Evolutionary conservation across 2,329 filamentous ascomycete genomes (phyloP), one percentile per base, ranked within the genome.

Genomic region (Massarina eburnea): DNA sequence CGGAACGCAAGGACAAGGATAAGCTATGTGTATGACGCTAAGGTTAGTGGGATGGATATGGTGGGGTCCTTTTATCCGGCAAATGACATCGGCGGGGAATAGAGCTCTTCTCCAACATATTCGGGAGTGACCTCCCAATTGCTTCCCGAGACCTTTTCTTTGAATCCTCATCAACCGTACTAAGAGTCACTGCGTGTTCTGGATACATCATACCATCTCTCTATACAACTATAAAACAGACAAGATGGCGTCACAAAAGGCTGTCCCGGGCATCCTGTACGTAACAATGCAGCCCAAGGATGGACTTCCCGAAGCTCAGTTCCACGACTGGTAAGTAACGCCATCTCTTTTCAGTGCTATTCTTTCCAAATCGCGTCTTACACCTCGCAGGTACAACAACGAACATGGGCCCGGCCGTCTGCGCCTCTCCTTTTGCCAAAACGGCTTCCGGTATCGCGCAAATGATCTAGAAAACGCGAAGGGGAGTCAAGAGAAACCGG

Each of bases 391-490:
- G 62, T 95, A 95, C 76, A 91, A 95, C 75, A 94, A 91, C 70
- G 90, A 95, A 74, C 90, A 95, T 73, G 90, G 90, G 43, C 90
- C 90, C 15, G 82, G 84, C 14, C 86, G 90, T 38, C 80, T 95
- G 6, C 85, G 89, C 39, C 74, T 95, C 12, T 82, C 88, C 3
- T 84, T 86, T 59, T 84, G 91, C 64, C 67, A 73, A 56, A 94
- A 89, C 67, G 90, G 90, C 47, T 85, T 94, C 58, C 85, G 90
- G 34, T 95, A 91, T 72, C 80, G 78, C 20, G 86, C 88, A 8
- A 80, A 74, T 14, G 88, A 92, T 66, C 72, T 75, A 39, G 61
- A 60, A 18, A 46, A 41, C 10, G 45, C 49, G 8, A 46, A 37
- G 26, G 63, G 51, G 45, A 64, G 66, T 51, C 59, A 67, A 48